Evolutionary conservation across 495 filamentous ascomycete genomes (phyloP).

Genomic region (Penicillium crystallinum): DNA sequence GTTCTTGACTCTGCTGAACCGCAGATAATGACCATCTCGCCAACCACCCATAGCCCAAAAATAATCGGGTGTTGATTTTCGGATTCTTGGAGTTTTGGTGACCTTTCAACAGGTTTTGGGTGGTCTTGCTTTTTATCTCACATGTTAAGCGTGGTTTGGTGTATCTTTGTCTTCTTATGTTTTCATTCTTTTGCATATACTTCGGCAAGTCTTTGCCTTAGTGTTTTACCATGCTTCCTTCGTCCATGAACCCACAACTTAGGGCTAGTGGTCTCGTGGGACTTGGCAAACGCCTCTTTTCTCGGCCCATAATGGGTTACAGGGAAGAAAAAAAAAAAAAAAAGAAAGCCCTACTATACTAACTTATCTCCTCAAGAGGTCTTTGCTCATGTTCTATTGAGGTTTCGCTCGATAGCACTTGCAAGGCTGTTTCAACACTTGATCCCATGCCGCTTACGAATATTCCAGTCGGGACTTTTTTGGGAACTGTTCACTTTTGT

Average conservation of each 20-base stretch:
- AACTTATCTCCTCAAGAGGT: conserved; percentile 11
- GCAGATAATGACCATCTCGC: conserved; percentile 30
- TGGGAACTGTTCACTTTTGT: conserved; percentile 11
- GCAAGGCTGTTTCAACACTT: conserved; percentile 34
- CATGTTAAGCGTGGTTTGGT: conserved; percentile 8
- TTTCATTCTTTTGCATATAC: conserved; percentile 13
- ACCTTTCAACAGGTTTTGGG: conserved; percentile 36
- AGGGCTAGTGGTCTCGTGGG: not conserved
- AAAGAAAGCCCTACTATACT: conserved; percentile 3
- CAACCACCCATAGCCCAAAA: not conserved
- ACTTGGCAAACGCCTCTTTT: not conserved
- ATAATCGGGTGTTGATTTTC: conserved; percentile 1
- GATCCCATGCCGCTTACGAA: conserved; percentile 13
- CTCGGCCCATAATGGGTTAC: not conserved
- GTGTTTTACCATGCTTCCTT: not conserved
- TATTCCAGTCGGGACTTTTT: conserved; percentile 8
- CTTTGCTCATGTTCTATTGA: conserved; percentile 6
- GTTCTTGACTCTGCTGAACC: conserved; percentile 78
- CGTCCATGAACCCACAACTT: not conserved
- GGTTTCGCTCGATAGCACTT: conserved; percentile 12
- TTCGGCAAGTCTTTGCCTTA: conserved; percentile 1
- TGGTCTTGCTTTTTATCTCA: conserved; percentile 3
- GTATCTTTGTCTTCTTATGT: conserved; percentile 1
- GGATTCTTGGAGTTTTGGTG: conserved; percentile 38
- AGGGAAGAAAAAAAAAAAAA: not conserved